Conservation (phyloP, 2,329 filamentous ascomycete species). For the Lachnellula cervina region DNA sequence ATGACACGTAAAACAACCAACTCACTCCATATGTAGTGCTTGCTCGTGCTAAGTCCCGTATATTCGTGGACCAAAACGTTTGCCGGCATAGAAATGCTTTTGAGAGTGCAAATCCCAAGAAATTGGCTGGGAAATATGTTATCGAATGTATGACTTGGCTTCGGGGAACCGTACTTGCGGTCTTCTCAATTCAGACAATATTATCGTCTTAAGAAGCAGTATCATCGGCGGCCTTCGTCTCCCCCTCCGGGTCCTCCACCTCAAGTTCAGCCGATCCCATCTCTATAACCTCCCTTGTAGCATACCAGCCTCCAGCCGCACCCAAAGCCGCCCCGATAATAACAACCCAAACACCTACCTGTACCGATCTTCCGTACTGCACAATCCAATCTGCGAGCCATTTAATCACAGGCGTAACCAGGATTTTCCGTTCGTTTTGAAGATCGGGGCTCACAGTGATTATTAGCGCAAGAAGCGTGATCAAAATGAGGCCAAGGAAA, state of each 20-base stretch:
- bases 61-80: too few species aligned
- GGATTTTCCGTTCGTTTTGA: constrained; percentile 35
- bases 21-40: too few species aligned
- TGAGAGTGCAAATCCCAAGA: too few species aligned
- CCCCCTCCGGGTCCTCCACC: constrained; percentile 1
- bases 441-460: constrained; percentile 45
- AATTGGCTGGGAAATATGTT: too few species aligned
- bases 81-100: too few species aligned
- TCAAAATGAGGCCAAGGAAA: constrained; percentile 37
- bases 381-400: constrained; percentile 26
- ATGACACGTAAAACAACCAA: too few species aligned
- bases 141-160: too few species aligned
- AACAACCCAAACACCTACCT: constrained; percentile 8
- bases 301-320: constrained; percentile 6
- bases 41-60: too few species aligned
- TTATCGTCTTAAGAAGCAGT: neutral
- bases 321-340: constrained; percentile 4
- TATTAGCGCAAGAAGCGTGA: constrained; percentile 36
- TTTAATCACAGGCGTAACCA: constrained; percentile 40
- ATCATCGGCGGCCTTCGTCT: neutral
- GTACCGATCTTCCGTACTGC: constrained; percentile 2
- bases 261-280: neutral
- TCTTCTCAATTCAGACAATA: too few species aligned
- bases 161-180: too few species aligned
- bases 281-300: constrained; percentile 5